These are phyloP conservation scores for Lasiodiplodia citricola DNA, from an alignment of 2,329 filamentous ascomycete genomes.

Conservation along the genomic window DNA sequence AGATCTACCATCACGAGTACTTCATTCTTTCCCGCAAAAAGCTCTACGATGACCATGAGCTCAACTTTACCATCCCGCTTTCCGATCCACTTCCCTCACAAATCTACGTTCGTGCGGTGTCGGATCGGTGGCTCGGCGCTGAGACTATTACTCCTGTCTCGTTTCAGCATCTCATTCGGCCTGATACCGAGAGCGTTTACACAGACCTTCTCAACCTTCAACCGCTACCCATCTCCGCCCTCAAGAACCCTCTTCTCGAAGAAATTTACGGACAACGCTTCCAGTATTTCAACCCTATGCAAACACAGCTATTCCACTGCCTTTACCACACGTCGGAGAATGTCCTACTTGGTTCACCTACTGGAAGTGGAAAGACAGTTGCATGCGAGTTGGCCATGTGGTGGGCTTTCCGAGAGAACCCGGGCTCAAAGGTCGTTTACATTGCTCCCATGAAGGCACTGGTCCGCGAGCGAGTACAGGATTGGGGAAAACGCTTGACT, in stretches of 20 bases:
- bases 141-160: constrained; percentile 95
- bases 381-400: constrained; percentile 98
- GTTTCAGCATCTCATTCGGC: constrained; percentile 96
- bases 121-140: constrained; percentile 93
- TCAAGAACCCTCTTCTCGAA: constrained; percentile 86
- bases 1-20: constrained; percentile 97
- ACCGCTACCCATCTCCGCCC: constrained; percentile 81
- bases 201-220: constrained; percentile 92
- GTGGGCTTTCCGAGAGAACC: constrained; percentile 96
- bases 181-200: constrained; percentile 96
- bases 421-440: constrained; percentile 96
- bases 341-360: constrained; percentile 92
- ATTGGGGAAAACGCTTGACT: constrained; percentile 86
- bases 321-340: constrained; percentile 92
- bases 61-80: constrained; percentile 96
- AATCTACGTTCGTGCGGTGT: constrained; percentile 93
- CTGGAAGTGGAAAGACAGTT: constrained; percentile 96
- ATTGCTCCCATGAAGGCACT: constrained; percentile 99
- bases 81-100: constrained; percentile 92
- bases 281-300: constrained; percentile 98
- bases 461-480: constrained; percentile 92
- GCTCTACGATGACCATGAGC: constrained; percentile 92
- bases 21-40: constrained; percentile 92
- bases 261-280: constrained; percentile 89
- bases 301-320: constrained; percentile 97